Conservation (phyloP, 768 basidiomycete species). For the Pleurotus eryngii region DNA sequence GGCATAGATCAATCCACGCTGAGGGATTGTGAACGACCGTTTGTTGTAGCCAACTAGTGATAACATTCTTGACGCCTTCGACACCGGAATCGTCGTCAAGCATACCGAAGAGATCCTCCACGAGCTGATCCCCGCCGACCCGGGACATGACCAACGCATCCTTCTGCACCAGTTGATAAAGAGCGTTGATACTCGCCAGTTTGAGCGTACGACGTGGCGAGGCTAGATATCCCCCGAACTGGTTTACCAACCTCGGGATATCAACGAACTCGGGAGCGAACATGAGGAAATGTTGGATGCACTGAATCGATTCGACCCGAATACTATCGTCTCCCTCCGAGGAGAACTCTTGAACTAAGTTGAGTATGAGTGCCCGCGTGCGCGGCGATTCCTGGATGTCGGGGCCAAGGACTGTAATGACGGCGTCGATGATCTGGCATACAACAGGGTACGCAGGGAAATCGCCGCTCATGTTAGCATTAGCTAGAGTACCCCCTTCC, state of each 20-base stretch:
- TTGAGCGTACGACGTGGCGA: constrained; percentile 84
- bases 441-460: constrained; percentile 88
- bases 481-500: constrained; percentile 81
- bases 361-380: constrained; percentile 77
- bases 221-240: constrained; percentile 74
- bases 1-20: constrained; percentile 97
- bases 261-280: constrained; percentile 86
- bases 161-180: constrained; percentile 96
- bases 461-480: constrained; percentile 86
- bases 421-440: constrained; percentile 88
- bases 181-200: constrained; percentile 89
- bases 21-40: constrained; percentile 91
- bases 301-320: constrained; percentile 91
- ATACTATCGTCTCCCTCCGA: constrained; percentile 85
- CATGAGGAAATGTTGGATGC: constrained; percentile 95
- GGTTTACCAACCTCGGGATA: constrained; percentile 73
- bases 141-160: constrained; percentile 91
- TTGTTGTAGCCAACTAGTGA: constrained; percentile 91
- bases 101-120: constrained; percentile 93
- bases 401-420: constrained; percentile 91
- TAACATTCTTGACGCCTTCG: constrained; percentile 91
- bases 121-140: constrained; percentile 89
- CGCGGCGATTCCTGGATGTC: constrained; percentile 87
- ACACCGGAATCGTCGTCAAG: constrained; percentile 92
- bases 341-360: constrained; percentile 82